phyloP scores from a whole-genome alignment of 1,284 basidiomycete species.

The Pisolithus thermaeus region DNA sequence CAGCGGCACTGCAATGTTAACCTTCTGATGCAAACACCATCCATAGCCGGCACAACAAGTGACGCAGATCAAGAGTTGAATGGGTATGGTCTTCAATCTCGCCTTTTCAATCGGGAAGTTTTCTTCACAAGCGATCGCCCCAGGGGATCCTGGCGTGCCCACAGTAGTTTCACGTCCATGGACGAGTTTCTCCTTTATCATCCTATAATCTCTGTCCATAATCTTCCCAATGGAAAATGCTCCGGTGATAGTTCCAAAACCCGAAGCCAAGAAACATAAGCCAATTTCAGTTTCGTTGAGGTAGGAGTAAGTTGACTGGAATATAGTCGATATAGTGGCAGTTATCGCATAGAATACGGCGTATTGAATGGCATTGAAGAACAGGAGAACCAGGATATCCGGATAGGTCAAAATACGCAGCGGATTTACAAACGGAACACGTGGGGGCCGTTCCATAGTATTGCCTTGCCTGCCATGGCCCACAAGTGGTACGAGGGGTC shows the following conservation, averaged over 20 bases:
- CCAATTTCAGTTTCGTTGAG: slow-evolving; percentile 61
- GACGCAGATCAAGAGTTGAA: slow-evolving; percentile 36
- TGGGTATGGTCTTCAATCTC: slow-evolving; percentile 41
- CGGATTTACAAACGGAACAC: slow-evolving; percentile 46
- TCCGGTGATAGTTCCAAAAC: slow-evolving; percentile 51
- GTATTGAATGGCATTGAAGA: slow-evolving; percentile 54
- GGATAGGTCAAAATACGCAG: slow-evolving; percentile 51
- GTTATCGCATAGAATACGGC: slow-evolving; percentile 61
- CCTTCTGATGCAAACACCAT: slow-evolving; percentile 50
- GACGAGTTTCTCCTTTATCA: slow-evolving; percentile 30
- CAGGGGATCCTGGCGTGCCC: slow-evolving; percentile 18
- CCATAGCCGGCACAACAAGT: slow-evolving; percentile 53
- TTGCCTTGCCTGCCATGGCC: slow-evolving; percentile 29
- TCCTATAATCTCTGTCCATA: slow-evolving; percentile 52
- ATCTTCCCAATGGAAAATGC: slow-evolving; percentile 44
- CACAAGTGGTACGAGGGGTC: slow-evolving; percentile 52
- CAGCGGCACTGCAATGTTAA: slow-evolving; percentile 51
- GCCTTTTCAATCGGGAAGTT: slow-evolving; percentile 55
- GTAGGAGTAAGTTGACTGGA: slow-evolving; percentile 52
- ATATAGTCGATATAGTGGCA: slow-evolving; percentile 61
- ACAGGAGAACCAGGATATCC: slow-evolving; percentile 59
- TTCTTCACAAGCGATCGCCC: slow-evolving; percentile 29
- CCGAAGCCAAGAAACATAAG: slow-evolving; percentile 65
- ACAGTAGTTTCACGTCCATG: slow-evolving; percentile 17
- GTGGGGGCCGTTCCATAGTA: slow-evolving; percentile 26